Conservation (phyloP, 2,329 filamentous ascomycete species). For the Raffaelea deltoideospora region DNA sequence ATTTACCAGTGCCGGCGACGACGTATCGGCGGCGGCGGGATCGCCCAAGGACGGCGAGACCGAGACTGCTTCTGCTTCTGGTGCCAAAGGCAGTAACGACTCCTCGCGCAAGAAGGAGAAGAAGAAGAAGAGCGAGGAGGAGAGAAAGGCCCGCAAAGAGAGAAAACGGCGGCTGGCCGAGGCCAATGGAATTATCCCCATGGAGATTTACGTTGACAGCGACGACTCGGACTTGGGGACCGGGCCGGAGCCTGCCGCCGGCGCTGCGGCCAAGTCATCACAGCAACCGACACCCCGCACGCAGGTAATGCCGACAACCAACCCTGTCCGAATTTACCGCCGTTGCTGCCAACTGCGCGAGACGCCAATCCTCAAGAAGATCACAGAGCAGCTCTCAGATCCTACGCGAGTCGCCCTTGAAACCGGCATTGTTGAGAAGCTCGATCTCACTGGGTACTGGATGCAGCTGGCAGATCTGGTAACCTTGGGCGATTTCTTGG, state of each 20-base stretch:
- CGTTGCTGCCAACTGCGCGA: constrained; percentile 89
- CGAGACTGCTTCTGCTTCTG: too few species aligned
- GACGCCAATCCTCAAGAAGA: constrained; percentile 78
- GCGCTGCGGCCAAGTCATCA: neutral
- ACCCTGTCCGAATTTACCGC: constrained; percentile 83
- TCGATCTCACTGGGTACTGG: constrained; percentile 75
- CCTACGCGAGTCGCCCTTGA: constrained; percentile 49
- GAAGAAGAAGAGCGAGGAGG: constrained; percentile 88
- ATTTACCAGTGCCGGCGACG: too few species aligned
- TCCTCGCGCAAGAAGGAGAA: constrained; percentile 73
- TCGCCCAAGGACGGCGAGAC: constrained; percentile 8
- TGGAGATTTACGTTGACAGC: constrained; percentile 64
- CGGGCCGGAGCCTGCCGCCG: constrained; percentile 14
- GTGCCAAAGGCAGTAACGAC: too few species aligned
- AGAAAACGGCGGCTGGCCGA: constrained; percentile 73
- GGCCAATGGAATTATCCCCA: constrained; percentile 71
- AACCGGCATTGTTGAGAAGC: constrained; percentile 62
- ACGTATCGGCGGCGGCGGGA: too few species aligned
- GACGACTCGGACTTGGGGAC: constrained; percentile 31
- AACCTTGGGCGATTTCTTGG: constrained; percentile 85
- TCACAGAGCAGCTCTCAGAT: constrained; percentile 73
- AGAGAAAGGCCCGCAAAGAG: constrained; percentile 83
- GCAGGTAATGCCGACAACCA: constrained; percentile 65
- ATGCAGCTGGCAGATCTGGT: constrained; percentile 71
- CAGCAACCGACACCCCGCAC: constrained; percentile 23